phyloP scores from a whole-genome alignment of 1,284 basidiomycete genomes.

The Cutaneotrichosporon sp. region DNA sequence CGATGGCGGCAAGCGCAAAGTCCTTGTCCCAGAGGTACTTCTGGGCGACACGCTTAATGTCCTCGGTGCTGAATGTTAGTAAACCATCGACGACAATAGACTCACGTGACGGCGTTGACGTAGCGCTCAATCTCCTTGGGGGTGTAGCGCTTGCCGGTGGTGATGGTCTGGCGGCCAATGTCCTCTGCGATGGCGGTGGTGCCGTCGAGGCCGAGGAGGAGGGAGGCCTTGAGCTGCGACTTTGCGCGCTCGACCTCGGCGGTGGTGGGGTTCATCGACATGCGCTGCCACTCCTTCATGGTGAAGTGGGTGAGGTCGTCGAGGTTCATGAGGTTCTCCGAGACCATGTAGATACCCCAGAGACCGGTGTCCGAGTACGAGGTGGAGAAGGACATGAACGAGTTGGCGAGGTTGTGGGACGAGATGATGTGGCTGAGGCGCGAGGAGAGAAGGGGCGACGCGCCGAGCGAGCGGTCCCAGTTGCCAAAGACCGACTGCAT shows the following conservation, averaged over 20 bases:
- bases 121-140: constrained; percentile 92
- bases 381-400: constrained; percentile 99
- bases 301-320: constrained; percentile 95
- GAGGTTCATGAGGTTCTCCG: constrained; percentile 86
- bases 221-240: constrained; percentile 92
- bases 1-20: constrained; percentile 72
- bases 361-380: constrained; percentile 99
- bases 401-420: constrained; percentile 94
- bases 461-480: constrained; percentile 97
- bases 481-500: constrained; percentile 98
- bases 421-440: constrained; percentile 88
- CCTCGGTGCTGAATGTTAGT: constrained; percentile 52
- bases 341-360: constrained; percentile 97
- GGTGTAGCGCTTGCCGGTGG: constrained; percentile 80
- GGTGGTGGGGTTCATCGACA: constrained; percentile 78
- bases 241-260: constrained; percentile 95
- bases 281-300: constrained; percentile 92
- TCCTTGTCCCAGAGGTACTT: constrained; percentile 90
- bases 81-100: no score
- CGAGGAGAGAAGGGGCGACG: constrained; percentile 82
- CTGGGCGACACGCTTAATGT: constrained; percentile 83
- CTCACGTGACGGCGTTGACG: constrained; percentile 71
- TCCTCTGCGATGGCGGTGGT: constrained; percentile 97
- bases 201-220: constrained; percentile 87
- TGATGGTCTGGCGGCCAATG: constrained; percentile 94